Base-by-base conservation (phyloP, 306 rosid species). In the Prunus fruticosa region DNA sequence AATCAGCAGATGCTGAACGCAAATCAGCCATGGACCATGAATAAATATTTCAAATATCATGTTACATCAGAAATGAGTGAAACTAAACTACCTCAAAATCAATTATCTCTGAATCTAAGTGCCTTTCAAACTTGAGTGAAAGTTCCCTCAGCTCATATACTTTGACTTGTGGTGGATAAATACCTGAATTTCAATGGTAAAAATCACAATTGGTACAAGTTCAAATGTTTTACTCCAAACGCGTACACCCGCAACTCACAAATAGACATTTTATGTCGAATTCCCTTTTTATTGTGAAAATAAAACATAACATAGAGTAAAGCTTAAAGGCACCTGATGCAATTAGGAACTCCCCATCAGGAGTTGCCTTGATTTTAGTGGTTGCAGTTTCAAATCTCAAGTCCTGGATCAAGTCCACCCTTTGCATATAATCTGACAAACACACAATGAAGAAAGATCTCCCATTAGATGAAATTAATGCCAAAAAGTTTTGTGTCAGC, bases 81-180 rank as follows among this genome's bases (percentile, higher is more conserved):
- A 34, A 34, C 18, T n/a, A 72, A 54, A 69, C 54, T 82, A 91
- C 98, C 98, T 94, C 87, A 87, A 92, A 94, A 82, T 94, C 97
- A 63, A 94, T 72, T 20, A 94, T 94, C 85, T 94, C 96, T 20
- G 97, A 90, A 71, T 94, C 96, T 73, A 94, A 87, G 85, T 94
- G 98, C 77, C 97, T 84, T 77, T 92, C 96, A 63, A 92, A 94
- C 95, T 94, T 94, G 87, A 94, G 73, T 2, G 97, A 83, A 23
- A 94, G 87, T 73, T 94, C 89, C 81, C 92, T 82, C 25, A 92
- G 86, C 87, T 90, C 97, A 5, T 94, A 94, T 45, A 89, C 96
- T 79, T 94, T 94, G 49, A 92, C 90, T 83, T 94, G 98, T 6
- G 98, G 97, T 8, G 98, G 98, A 81, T 94, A 94, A 53, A 93